Evolutionary conservation across 768 basidiomycete species (phyloP), one percentile per base, ranked within the genome.

Genomic region (Xerocomellus chrysenteron): DNA sequence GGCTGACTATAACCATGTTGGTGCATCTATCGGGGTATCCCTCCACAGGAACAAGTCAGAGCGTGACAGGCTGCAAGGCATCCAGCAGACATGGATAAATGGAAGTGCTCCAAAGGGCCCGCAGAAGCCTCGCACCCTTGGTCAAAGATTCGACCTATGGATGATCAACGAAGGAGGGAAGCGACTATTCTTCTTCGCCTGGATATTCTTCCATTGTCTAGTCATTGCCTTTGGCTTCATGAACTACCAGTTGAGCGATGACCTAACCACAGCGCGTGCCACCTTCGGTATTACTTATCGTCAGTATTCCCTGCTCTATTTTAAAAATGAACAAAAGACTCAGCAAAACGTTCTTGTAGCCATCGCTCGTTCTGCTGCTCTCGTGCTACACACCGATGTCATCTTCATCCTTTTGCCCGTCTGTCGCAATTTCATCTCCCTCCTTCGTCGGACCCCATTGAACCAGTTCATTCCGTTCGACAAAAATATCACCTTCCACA

Each of bases 391-490:
- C 65, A 80, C 96, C 65, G 92, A 97, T 73, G 87, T 93, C 57
- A 84, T 92, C 60, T 92, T 96, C 78, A 94, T 98, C 72, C 85
- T 98, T 48, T 82, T 98, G 32, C 96, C 95, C 28, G 83, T 98
- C 69, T 98, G 95, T 81, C 86, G 95, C 58, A 95, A 93, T 76
- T 93, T 97, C 75, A 83, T 97, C 72, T 95, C 94, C 24, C 63
- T 95, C 45, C 80, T 96, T 47, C 88, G 96, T 28, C 85, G 87
- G 51, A 93, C 92, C 1, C 84, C 94, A 3, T 77, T 98, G 56
- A 92, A 91, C 75, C 80, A 83, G 60, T 73, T 93, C 75, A 90
- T 96, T 59, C 93, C 93, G 21, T 96, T 98, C 68, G 94, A 96
- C 79, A 90, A 94, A 78, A 93, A 89, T 69, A 84, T 97, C 72